phyloP scores from a whole-genome alignment of 345 rosid species.

The Aethionema arabicum region DNA sequence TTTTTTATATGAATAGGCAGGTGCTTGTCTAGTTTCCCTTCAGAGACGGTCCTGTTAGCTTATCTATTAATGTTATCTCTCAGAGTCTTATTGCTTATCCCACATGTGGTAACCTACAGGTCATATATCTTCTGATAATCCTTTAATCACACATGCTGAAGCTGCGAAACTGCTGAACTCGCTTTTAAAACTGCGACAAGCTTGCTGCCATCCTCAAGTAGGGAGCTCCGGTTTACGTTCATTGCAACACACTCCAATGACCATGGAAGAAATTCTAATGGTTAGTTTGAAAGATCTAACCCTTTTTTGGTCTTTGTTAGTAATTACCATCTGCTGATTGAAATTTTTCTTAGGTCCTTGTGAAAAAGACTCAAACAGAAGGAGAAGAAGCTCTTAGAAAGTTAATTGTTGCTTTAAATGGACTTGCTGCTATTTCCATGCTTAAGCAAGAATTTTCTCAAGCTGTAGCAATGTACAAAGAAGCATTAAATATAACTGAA shows the following conservation, averaged over 20 bases:
- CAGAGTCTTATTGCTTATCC: neutral
- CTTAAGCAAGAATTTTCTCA: slow-evolving; percentile 61
- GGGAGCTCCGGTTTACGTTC: slow-evolving; percentile 95
- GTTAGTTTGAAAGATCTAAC: slow-evolving; percentile 39
- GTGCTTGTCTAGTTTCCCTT: no score
- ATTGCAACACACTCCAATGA: slow-evolving; percentile 90
- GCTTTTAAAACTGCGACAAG: slow-evolving; percentile 97
- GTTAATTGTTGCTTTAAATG: slow-evolving; percentile 84
- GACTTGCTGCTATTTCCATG: slow-evolving; percentile 88
- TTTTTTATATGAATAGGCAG: no score
- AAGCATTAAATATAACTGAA: slow-evolving; percentile 62
- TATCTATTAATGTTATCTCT: slow-evolving; percentile 10
- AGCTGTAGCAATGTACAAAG: slow-evolving; percentile 74
- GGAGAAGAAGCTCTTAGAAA: slow-evolving; percentile 94
- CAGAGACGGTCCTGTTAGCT: no score
- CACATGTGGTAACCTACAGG: slow-evolving; percentile 41
- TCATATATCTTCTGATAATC: slow-evolving; percentile 47
- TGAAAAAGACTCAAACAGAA: slow-evolving; percentile 84
- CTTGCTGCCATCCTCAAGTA: slow-evolving; percentile 99
- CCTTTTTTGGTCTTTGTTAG: slow-evolving; percentile 8
- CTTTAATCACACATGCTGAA: slow-evolving; percentile 69
- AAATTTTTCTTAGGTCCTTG: slow-evolving; percentile 61
- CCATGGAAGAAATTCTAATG: slow-evolving; percentile 91
- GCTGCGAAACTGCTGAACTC: slow-evolving; percentile 86
- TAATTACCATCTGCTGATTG: slow-evolving; percentile 27